Evolutionary conservation across 179 eudicot species (phyloP).

Genomic region (Pouteria campechiana): DNA sequence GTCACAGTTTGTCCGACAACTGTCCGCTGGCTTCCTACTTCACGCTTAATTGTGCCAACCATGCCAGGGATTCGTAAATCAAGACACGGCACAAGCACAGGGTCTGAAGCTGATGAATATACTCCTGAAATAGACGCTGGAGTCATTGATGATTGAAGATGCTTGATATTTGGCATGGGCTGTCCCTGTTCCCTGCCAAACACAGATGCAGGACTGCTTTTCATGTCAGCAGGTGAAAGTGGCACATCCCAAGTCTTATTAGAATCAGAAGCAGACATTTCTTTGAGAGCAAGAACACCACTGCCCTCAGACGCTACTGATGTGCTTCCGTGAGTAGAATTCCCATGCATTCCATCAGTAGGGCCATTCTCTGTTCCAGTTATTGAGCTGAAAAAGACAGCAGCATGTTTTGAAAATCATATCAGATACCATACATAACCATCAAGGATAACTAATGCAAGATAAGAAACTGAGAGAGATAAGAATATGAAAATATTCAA

Average conservation of each 20-base stretch:
- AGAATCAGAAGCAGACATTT: neutral
- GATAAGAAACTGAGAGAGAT: too few relatives aligned
- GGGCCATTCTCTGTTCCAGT: conserved; percentile 36
- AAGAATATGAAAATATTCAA: too few relatives aligned
- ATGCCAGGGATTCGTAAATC: conserved; percentile 20
- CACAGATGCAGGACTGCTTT: conserved; percentile 14
- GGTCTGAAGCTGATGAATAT: conserved; percentile 20
- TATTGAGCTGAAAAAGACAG: conserved; percentile 34
- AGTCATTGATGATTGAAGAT: conserved; percentile 11
- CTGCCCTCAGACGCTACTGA: conserved; percentile 27
- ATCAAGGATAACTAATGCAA: too few relatives aligned
- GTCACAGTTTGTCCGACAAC: conserved; percentile 14
- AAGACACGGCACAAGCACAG: conserved; percentile 21
- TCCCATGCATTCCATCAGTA: too few relatives aligned
- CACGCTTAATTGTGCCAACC: conserved; percentile 31
- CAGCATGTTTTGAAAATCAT: too few relatives aligned
- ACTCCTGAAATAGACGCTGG: conserved; percentile 10
- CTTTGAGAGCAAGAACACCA: conserved; percentile 15
- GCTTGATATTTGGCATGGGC: conserved; percentile 10
- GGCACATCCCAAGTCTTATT: conserved; percentile 3
- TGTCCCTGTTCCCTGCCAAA: conserved; percentile 12
- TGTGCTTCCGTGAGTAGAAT: too few relatives aligned
- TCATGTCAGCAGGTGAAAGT: conserved; percentile 11
- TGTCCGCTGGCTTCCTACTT: conserved; percentile 20
- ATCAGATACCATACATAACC: too few relatives aligned